Evolutionary conservation across 75 land plant genomes (phyloP), one percentile per base, ranked within the genome.

Genomic region (Pinus albicaulis): DNA sequence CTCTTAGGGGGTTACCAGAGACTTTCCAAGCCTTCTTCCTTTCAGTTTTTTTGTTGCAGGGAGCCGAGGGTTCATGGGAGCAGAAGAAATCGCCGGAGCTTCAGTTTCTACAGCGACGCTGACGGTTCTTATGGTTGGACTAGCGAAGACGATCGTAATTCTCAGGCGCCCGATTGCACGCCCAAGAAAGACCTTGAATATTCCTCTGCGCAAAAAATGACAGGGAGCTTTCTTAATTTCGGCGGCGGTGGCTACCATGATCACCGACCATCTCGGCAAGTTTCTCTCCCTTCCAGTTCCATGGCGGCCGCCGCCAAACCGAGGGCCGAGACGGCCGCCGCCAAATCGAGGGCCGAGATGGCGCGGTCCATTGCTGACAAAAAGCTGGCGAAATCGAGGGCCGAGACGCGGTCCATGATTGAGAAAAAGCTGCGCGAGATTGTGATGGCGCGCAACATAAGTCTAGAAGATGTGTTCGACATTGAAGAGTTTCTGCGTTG

Each of bases 401-500:
- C 7, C 65, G 57, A 19, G 53, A 66, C 60, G 74, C 57, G 55
- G 48, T n/a, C 23, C 23, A n/a, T 64, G 12, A 55, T 24, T 7
- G 70, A 17, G 60, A 28, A 82, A 52, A 80, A 76, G 76, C 80
- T 88, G 78, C 80, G 79, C 31, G 80, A 82, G 41, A 34, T 85
- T 59, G 87, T 82, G 77, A 74, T 75, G 78, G 59, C 77, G 77
- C 81, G 83, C 13, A 61, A 22, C 8, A 76, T 77, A 25, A 76
- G 76, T 61, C 57, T 83, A 68, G 88, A 89, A 6, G 85, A 89
- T 71, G 79, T 77, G 10, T 53, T 84, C 59, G 91, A 89, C 55
- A 56, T 89, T 55, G 91, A 86, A 69, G 91, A 89, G 56, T 87
- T 81, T 48, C 78, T 89, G 55, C 86, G 81, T 8, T 86, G 82